Conservation (phyloP, 108 stramenopile genomes). For the Craspedostauros australis region DNA sequence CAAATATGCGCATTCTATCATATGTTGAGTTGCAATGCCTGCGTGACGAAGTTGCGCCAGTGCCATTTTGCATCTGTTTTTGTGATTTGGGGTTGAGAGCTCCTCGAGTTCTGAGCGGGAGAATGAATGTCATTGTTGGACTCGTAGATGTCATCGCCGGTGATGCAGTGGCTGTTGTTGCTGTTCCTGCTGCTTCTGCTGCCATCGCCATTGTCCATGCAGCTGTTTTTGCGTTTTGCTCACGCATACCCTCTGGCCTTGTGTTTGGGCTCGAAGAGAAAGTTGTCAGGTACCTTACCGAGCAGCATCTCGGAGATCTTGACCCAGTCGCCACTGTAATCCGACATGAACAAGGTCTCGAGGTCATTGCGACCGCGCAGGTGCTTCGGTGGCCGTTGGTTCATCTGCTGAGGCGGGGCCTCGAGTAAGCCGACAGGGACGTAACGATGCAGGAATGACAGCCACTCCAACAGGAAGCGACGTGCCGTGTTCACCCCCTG, state of each 20-base stretch:
- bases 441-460: constrained; percentile 93
- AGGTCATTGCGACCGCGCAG: constrained; percentile 52
- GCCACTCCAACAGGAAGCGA: constrained; percentile 96
- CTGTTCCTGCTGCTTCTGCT: too few relatives aligned
- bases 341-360: constrained; percentile 51
- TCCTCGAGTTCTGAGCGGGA: too few relatives aligned
- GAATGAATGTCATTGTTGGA: too few relatives aligned
- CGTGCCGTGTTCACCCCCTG: constrained; percentile 93
- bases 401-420: constrained; percentile 85
- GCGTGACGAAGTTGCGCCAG: too few relatives aligned
- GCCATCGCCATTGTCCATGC: too few relatives aligned
- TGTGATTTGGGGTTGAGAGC: too few relatives aligned
- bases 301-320: constrained; percentile 94
- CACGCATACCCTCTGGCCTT: constrained; percentile 79
- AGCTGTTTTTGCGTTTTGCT: too few relatives aligned
- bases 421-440: constrained; percentile 92
- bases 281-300: constrained; percentile 88
- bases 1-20: too few relatives aligned
- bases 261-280: constrained; percentile 92
- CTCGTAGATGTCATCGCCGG: too few relatives aligned
- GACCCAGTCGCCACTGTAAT: constrained; percentile 85
- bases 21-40: too few relatives aligned
- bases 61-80: too few relatives aligned
- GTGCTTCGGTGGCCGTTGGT: constrained; percentile 83
- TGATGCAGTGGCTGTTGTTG: too few relatives aligned